Evolutionary conservation across 2,329 filamentous ascomycete genomes (phyloP), one percentile per base, ranked within the genome.

Genomic region (Cercospora brassicicola): DNA sequence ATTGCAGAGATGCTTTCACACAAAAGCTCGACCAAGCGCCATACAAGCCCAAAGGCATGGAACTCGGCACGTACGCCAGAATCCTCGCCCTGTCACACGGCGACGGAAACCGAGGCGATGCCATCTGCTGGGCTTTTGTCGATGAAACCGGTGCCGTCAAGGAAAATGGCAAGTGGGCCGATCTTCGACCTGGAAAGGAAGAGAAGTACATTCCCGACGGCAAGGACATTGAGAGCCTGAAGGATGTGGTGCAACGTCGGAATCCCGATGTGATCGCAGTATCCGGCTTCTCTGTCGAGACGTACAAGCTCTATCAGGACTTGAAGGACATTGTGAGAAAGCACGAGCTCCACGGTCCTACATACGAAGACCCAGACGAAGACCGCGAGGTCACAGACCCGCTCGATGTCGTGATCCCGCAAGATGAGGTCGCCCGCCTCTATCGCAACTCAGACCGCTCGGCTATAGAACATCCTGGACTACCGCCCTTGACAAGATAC

Each of bases 391-490:
- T 89, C 66, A 91, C 85, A 67, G 93, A 97, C 76, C 88, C 88
- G 10, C 84, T 99, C 31, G 94, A 98, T 67, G 91, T 98, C 9
- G 85, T 98, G 31, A 88, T 97, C 64, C 91, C 97, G 70, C 97
- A 98, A 74, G 95, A 99, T 75, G 95, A 99, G 81, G 93, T 97
- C 60, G 95, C 95, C n/a, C 89, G 95, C 55, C 86, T 98, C 3
- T 99, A 97, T 82, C 94, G 97, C 80, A 92, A 93, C 75, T 97
- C 93, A 78, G 87, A 90, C 13, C 89, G 94, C 51, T 94, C 91
- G 10, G 84, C 87, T 59, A 83, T 87, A 10, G 94, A 98, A 71
- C 92, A 97, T 76, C 93, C 95, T 5, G 90, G 89, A 11, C 85
- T 96, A 31, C 87, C 88, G 63, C 88, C 92, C 6, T 84, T 97